Percentiles rank a stretch among this genome's conserved stretches.
These are phyloP conservation scores for Tetraselmis striata DNA, from an alignment of 139 green algal genomes.

Conservation along the genomic window DNA sequence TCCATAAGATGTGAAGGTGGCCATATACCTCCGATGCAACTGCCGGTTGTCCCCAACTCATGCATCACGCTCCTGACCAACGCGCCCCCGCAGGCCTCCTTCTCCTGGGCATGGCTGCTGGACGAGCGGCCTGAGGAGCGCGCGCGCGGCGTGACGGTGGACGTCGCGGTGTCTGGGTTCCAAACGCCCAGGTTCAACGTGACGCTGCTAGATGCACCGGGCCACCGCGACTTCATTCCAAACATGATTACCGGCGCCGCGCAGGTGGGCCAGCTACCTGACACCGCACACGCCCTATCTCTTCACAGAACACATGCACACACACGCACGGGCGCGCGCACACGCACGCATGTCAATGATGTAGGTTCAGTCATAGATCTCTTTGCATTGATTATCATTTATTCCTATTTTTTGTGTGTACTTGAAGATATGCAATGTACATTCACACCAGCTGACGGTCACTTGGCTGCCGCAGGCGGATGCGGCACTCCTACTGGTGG, in stretches of 20 bases:
- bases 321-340: too few species aligned
- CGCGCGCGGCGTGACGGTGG: constrained; percentile 85
- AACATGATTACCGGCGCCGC: constrained; percentile 87
- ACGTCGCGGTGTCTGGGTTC: constrained; percentile 76
- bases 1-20: too few species aligned
- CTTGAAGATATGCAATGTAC: too few species aligned
- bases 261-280: constrained; percentile 15
- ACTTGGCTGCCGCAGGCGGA: too few species aligned
- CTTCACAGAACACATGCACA: not conserved
- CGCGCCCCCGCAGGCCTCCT: constrained; percentile 84
- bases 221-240: constrained; percentile 95
- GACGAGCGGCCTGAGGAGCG: constrained; percentile 90
- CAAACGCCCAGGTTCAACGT: constrained; percentile 38
- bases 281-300: not conserved
- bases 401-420: too few species aligned
- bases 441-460: too few species aligned
- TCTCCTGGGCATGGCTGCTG: constrained; percentile 92
- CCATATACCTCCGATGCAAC: too few species aligned
- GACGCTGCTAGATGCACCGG: constrained; percentile 89
- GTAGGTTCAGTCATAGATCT: too few species aligned
- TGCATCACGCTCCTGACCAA: too few species aligned
- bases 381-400: too few species aligned
- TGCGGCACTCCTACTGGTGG: constrained; percentile 88
- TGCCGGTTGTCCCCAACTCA: too few species aligned
- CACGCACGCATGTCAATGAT: too few species aligned